Evolutionary conservation across 345 rosid genomes (phyloP).

Genomic region (Salix dunnii): DNA sequence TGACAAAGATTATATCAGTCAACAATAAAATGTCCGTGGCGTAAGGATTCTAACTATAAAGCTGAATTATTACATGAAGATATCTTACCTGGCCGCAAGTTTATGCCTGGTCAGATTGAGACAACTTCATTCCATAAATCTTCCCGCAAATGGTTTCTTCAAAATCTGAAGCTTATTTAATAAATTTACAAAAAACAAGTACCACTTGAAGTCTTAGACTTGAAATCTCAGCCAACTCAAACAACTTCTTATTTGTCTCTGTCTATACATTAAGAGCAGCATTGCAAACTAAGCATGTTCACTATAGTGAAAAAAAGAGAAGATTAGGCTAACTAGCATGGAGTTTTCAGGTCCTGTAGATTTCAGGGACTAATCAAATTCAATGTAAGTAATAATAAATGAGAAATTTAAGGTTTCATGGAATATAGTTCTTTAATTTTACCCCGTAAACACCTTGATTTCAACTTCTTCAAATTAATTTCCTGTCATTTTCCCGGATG

Average conservation of each 20-base stretch:
- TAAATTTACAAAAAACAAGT: background rate
- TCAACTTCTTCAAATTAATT: background rate
- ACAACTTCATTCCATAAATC: conserved; percentile 10
- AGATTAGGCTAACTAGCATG: background rate
- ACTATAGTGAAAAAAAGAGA: background rate
- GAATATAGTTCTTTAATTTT: background rate
- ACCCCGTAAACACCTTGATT: background rate
- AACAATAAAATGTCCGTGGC: background rate
- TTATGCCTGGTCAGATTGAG: conserved; percentile 13
- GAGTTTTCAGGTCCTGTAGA: too few species aligned
- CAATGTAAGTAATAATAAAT: background rate
- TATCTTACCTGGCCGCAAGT: conserved; percentile 11
- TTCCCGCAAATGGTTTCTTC: conserved; percentile 10
- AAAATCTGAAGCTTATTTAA: conserved; percentile 18
- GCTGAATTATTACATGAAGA: too few species aligned
- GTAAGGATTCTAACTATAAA: background rate
- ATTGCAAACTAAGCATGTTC: background rate
- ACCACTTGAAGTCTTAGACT: conserved; percentile 2
- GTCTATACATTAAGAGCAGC: background rate
- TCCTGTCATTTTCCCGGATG: background rate
- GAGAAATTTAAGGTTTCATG: too few species aligned
- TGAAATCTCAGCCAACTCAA: background rate
- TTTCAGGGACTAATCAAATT: too few species aligned
- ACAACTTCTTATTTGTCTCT: conserved; percentile 8
- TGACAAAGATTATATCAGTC: background rate